A percentile compares a stretch with the other conserved stretches of the same genome.
These are phyloP conservation scores for Eucalyptus pumila DNA, from an alignment of 345 rosid species.

Conservation along the genomic window DNA sequence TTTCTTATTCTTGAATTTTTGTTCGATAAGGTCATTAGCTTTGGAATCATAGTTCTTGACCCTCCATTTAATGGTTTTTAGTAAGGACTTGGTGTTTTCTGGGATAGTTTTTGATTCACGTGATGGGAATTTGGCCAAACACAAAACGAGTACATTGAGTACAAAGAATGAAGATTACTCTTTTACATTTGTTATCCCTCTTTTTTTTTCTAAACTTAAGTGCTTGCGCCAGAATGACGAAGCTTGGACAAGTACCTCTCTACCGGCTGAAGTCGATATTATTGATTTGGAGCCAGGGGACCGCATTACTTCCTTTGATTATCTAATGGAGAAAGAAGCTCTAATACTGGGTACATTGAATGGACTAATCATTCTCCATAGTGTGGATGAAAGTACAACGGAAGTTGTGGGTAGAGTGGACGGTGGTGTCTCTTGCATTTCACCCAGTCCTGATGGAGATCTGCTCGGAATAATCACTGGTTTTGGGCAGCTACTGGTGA, in stretches of 20 bases:
- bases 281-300: constrained; percentile 63
- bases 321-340: constrained; percentile 91
- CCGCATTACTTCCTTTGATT: constrained; percentile 63
- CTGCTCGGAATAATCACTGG: constrained; percentile 59
- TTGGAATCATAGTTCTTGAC: not conserved
- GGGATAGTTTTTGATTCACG: not conserved
- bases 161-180: not conserved
- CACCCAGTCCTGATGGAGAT: constrained; percentile 90
- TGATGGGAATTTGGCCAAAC: not conserved
- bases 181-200: not conserved
- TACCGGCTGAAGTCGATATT: constrained; percentile 30
- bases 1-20: not conserved
- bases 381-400: constrained; percentile 40
- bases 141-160: not conserved
- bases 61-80: not conserved
- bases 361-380: constrained; percentile 57
- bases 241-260: constrained; percentile 8
- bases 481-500: constrained; percentile 69
- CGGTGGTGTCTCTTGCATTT: constrained; percentile 74
- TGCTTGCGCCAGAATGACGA: constrained; percentile 31
- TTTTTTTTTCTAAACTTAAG: not conserved
- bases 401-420: constrained; percentile 80
- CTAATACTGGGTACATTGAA: constrained; percentile 56
- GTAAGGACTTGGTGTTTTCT: not conserved
- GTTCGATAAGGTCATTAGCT: not conserved